Evolutionary conservation across 2,329 filamentous ascomycete species (phyloP).

Genomic region (Grosmannia clavigera): DNA sequence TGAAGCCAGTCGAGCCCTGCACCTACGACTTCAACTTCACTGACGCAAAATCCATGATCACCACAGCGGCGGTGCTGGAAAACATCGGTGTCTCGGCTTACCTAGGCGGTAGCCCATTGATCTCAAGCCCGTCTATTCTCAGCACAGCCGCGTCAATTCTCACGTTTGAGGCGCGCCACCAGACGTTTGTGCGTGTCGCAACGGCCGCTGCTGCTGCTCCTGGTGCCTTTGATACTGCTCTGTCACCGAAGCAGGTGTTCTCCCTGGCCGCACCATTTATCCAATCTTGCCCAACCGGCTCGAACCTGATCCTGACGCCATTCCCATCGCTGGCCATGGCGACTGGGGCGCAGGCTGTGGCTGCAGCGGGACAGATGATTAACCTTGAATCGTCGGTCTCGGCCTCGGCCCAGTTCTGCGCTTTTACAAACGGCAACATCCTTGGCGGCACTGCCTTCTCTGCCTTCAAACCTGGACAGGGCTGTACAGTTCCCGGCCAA

Average conservation of each 20-base stretch:
- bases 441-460: slow-evolving; percentile 49
- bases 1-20: slow-evolving; percentile 56
- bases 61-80: slow-evolving; percentile 57
- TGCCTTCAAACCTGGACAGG: slow-evolving; percentile 37
- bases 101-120: slow-evolving; percentile 56
- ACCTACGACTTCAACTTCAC: slow-evolving; percentile 61
- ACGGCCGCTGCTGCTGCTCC: slow-evolving; percentile 47
- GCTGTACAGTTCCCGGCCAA: slow-evolving; percentile 48
- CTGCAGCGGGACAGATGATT: slow-evolving; percentile 29
- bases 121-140: slow-evolving; percentile 48
- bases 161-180: slow-evolving; percentile 61
- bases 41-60: slow-evolving; percentile 53
- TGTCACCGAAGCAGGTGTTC: slow-evolving; percentile 58
- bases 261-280: slow-evolving; percentile 65
- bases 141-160: slow-evolving; percentile 57
- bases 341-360: slow-evolving; percentile 26
- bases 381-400: slow-evolving; percentile 38
- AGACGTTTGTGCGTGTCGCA: slow-evolving; percentile 56
- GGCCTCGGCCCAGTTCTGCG: slow-evolving; percentile 45
- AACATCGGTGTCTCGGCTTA: slow-evolving; percentile 63
- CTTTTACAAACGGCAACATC: slow-evolving; percentile 50
- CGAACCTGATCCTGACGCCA: slow-evolving; percentile 49
- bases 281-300: slow-evolving; percentile 52
- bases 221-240: slow-evolving; percentile 56
- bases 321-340: slow-evolving; percentile 48